Percentiles rank a stretch among this genome's conserved stretches.
Conservation (phyloP, 1,139 yeast species). For the Barnettozyma hawaiiensis region DNA sequence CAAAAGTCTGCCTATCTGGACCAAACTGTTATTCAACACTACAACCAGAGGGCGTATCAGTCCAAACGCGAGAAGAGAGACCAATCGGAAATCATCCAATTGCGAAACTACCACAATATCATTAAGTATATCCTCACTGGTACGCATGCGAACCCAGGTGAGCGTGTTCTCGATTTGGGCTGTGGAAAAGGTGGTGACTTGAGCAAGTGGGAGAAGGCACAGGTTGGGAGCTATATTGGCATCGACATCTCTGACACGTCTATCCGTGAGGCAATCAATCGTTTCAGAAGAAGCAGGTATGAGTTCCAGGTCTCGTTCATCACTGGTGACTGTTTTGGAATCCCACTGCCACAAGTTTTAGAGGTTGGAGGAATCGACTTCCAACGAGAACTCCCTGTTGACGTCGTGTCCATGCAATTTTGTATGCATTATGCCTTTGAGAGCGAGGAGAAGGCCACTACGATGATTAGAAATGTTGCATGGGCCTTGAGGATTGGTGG, state of each 20-base stretch:
- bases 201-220: slow-evolving; percentile 77
- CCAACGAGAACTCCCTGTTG: slow-evolving; percentile 50
- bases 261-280: slow-evolving; percentile 72
- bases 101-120: slow-evolving; percentile 87
- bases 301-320: slow-evolving; percentile 72
- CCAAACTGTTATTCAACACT: slow-evolving; percentile 71
- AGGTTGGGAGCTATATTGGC: slow-evolving; percentile 75
- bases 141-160: slow-evolving; percentile 49
- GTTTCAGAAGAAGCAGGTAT: slow-evolving; percentile 48
- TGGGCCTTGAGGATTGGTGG: slow-evolving; percentile 78
- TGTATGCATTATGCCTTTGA: slow-evolving; percentile 94
- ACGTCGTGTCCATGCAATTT: slow-evolving; percentile 83
- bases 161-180: slow-evolving; percentile 74
- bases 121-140: slow-evolving; percentile 83
- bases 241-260: slow-evolving; percentile 89
- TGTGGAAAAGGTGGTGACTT: slow-evolving; percentile 99
- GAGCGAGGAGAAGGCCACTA: slow-evolving; percentile 71
- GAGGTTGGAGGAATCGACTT: slow-evolving; percentile 53
- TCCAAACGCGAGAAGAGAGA: slow-evolving; percentile 61
- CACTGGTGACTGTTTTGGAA: slow-evolving; percentile 87
- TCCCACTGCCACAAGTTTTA: slow-evolving; percentile 49
- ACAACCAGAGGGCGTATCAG: slow-evolving; percentile 75
- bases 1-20: slow-evolving; percentile 27
- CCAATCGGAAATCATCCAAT: slow-evolving; percentile 76
- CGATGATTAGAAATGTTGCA: slow-evolving; percentile 68